phyloP scores from a whole-genome alignment of 2,329 filamentous ascomycete genomes.

The Alternaria gansuensis region DNA sequence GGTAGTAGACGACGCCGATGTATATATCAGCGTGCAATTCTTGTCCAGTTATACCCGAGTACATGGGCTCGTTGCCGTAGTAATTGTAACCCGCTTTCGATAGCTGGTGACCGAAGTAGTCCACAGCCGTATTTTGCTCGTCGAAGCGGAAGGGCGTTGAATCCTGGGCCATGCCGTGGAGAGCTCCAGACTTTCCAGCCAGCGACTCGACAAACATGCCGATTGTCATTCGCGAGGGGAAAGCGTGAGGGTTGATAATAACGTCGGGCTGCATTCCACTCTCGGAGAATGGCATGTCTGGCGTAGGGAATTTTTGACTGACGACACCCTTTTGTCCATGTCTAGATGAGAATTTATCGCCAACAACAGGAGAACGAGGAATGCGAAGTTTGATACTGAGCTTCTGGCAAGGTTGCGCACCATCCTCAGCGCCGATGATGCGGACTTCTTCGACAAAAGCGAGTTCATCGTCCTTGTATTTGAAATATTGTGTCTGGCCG shows the following conservation, averaged over 20 bases:
- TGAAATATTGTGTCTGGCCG: constrained; percentile 84
- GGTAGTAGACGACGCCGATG: constrained; percentile 97
- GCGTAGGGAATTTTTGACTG: constrained; percentile 92
- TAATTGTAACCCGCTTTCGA: constrained; percentile 97
- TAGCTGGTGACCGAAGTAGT: constrained; percentile 96
- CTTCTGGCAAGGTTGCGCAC: constrained; percentile 82
- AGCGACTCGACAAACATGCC: constrained; percentile 99
- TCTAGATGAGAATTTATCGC: constrained; percentile 98
- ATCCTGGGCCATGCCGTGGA: constrained; percentile 96
- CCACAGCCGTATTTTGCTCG: constrained; percentile 87
- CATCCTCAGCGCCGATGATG: constrained; percentile 84
- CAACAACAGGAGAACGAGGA: constrained; percentile 88
- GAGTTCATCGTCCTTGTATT: constrained; percentile 91
- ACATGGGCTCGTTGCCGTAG: constrained; percentile 98
- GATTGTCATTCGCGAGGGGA: constrained; percentile 99
- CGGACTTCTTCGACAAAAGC: constrained; percentile 94
- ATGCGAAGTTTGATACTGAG: constrained; percentile 93
- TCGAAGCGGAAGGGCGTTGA: constrained; percentile 95
- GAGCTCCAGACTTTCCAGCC: constrained; percentile 90
- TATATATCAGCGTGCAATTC: constrained; percentile 96
- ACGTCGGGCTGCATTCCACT: constrained; percentile 95
- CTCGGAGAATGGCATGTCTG: constrained; percentile 97
- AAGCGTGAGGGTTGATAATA: constrained; percentile 99
- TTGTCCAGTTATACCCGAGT: constrained; percentile 82
- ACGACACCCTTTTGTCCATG: constrained; percentile 98